Conservation (phyloP, 306 rosid species). For the Potentilla sterilis region DNA sequence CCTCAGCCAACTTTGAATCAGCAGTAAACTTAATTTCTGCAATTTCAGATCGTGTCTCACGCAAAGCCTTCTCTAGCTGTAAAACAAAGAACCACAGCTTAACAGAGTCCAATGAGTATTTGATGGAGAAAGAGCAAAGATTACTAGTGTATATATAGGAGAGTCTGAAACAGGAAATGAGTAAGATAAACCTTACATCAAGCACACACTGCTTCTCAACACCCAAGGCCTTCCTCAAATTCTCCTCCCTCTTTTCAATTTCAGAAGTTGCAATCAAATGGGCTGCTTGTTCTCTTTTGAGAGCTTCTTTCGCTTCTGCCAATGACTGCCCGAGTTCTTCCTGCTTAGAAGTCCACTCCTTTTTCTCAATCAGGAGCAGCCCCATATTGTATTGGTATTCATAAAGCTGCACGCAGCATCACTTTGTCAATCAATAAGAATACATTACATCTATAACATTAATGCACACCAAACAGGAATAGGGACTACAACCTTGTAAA, state of each 20-base stretch:
- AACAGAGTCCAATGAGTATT: conserved; percentile 22
- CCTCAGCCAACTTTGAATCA: conserved; percentile 87
- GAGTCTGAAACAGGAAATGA: background rate
- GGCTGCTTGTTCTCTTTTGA: conserved; percentile 64
- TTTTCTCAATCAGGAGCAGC: conserved; percentile 93
- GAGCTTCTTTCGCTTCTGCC: conserved; percentile 59
- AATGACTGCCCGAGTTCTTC: conserved; percentile 55
- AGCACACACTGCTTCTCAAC: conserved; percentile 92
- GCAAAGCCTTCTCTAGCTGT: conserved; percentile 92
- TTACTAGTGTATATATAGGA: background rate
- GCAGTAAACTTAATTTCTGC: conserved; percentile 80
- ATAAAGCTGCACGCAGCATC: conserved; percentile 58
- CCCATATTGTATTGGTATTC: conserved; percentile 98
- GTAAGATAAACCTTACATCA: conserved; percentile 69
- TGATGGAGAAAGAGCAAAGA: background rate
- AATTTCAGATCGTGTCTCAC: conserved; percentile 85
- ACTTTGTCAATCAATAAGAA: conserved; percentile 12
- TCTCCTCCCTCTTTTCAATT: conserved; percentile 79
- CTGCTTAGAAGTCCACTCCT: conserved; percentile 71
- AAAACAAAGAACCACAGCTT: conserved; percentile 24
- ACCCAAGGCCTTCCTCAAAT: conserved; percentile 82
- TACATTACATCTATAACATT: background rate
- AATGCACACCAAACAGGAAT: background rate
- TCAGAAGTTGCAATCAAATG: conserved; percentile 72
- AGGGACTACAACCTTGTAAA: background rate